Base-by-base conservation (phyloP, 495 filamentous ascomycete species). In the Xylaria palmicola region DNA sequence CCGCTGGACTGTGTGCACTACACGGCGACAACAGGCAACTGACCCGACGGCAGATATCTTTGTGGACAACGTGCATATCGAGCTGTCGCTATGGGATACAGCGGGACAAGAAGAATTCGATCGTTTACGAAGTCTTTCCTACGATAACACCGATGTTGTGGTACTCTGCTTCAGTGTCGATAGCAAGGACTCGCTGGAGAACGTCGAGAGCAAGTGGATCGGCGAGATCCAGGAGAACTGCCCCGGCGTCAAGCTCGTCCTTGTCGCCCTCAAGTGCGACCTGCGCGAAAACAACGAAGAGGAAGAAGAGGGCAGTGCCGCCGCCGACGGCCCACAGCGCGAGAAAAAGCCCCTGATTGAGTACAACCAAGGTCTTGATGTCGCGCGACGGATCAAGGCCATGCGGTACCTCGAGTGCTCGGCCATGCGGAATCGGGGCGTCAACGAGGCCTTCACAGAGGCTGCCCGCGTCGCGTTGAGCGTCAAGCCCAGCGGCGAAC, bases 61-160 rank as follows among this genome's bases (percentile, higher is more conserved):
- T 76, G 94, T 98, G 74, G 94, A 98, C 72, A 90, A 87, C 74
- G 88, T 89, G 52, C 94, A 98, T 76, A 95, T 98, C 74, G 94
- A 98, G 74, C 82, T 98, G 59, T 96, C 92, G 45, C 82, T 98
- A 59, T 98, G 94, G 94, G 94, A 98, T 77, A 98, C 94, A 0
- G 94, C 94, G 29, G 94, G 94, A 15, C 94, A 98, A 79, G 94
- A 98, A 80, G 94, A 98, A 86, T 98, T 98, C 78, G 94, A 98
- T 77, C 90, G 94, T 19, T 80, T 98, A 72, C 89, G 94, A 65
- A 92, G 90, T 61, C 85, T 98, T 15, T 96, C 92, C 59, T 98
- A 98, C 79, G 95, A 79, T 74, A 74, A 98, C 68, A 98, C 94
- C 30, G 94, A 98, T 70, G 86, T 94, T 17, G 94, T 98, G 56